Evolutionary conservation across 768 basidiomycete species (phyloP).

Genomic region (Nidularia pulvinata): DNA sequence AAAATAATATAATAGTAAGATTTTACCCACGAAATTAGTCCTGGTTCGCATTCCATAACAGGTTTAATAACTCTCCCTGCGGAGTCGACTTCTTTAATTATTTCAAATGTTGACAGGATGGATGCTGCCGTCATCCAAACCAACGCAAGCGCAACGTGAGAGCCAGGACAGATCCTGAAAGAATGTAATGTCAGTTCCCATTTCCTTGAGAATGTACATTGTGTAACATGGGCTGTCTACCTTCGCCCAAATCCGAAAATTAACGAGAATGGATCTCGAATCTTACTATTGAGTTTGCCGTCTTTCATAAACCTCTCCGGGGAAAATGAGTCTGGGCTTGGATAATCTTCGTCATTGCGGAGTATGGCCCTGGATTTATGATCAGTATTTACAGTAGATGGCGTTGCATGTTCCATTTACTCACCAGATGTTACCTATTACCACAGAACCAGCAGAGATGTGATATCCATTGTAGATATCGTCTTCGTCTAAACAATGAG

Average conservation of each 20-base stretch:
- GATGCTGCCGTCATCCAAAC: background rate
- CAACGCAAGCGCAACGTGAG: background rate
- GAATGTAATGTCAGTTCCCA: no score
- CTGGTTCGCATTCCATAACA: no score
- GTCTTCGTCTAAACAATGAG: slow-evolving; percentile 30
- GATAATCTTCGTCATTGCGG: background rate
- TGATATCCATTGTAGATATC: slow-evolving; percentile 43
- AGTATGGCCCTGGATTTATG: slow-evolving; percentile 13
- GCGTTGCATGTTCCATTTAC: background rate
- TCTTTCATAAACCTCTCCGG: slow-evolving; percentile 13
- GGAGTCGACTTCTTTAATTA: background rate
- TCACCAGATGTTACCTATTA: slow-evolving; percentile 32
- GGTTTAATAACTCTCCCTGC: no score
- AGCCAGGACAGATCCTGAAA: slow-evolving; percentile 1
- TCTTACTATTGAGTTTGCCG: background rate
- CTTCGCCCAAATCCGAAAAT: slow-evolving; percentile 1
- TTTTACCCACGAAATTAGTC: no score
- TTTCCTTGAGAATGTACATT: no score
- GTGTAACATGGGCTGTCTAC: background rate
- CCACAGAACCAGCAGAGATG: slow-evolving; percentile 38
- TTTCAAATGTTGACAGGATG: background rate
- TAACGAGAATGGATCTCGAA: background rate
- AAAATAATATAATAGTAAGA: no score
- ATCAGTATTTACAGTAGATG: background rate
- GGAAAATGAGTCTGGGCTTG: slow-evolving; percentile 10